Conservation (phyloP, 345 rosid genomes). For the Brassica carinata region DNA sequence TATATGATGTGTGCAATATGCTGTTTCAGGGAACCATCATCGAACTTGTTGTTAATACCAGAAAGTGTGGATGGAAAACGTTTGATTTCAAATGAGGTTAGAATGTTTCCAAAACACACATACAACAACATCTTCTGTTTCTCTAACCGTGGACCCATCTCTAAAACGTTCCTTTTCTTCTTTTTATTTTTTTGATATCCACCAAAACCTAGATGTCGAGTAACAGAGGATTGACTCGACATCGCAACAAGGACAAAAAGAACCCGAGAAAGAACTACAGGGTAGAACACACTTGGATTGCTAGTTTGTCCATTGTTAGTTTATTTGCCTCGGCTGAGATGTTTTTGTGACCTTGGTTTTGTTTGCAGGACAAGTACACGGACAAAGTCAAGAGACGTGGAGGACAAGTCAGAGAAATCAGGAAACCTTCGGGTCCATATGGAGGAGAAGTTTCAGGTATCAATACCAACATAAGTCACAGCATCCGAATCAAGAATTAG, state of each 20-base stretch:
- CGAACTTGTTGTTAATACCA: slow-evolving; percentile 47
- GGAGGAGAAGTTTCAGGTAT: slow-evolving; percentile 77
- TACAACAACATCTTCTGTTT: slow-evolving; percentile 15
- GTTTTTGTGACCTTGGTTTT: slow-evolving; percentile 10
- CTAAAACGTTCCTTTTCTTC: neutral
- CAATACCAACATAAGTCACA: slow-evolving; percentile 62
- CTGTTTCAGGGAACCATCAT: slow-evolving; percentile 30
- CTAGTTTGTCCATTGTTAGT: neutral
- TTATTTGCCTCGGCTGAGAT: neutral
- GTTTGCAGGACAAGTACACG: slow-evolving; percentile 54
- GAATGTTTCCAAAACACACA: slow-evolving; percentile 2
- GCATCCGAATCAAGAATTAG: slow-evolving; percentile 57
- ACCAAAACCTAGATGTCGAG: slow-evolving; percentile 52
- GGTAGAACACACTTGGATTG: slow-evolving; percentile 9
- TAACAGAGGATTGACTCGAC: slow-evolving; percentile 75
- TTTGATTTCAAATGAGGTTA: slow-evolving; percentile 55
- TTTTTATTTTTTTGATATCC: neutral
- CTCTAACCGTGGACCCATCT: neutral
- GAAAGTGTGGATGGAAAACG: slow-evolving; percentile 73
- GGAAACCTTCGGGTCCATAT: slow-evolving; percentile 55
- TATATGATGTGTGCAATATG: slow-evolving; percentile 6
- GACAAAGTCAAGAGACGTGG: slow-evolving; percentile 45
- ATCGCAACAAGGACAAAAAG: slow-evolving; percentile 60
- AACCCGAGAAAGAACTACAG: slow-evolving; percentile 60
- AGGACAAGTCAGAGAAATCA: slow-evolving; percentile 67